Evolutionary conservation across 2,329 filamentous ascomycete species (phyloP).

Genomic region (Aspergillus luchuensis): DNA sequence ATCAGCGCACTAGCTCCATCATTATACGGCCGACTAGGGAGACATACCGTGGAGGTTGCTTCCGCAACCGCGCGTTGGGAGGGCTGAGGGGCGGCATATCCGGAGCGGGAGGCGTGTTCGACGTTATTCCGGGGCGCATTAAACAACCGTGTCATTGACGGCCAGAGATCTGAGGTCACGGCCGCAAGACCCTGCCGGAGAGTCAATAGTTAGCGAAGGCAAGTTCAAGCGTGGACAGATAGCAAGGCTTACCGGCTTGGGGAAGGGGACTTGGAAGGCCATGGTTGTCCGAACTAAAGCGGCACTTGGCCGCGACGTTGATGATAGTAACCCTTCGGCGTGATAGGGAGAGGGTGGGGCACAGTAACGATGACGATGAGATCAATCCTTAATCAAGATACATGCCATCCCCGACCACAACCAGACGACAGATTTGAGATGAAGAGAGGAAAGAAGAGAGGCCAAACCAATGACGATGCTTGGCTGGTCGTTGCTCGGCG

Average conservation of each 20-base stretch:
- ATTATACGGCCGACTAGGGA: neutral
- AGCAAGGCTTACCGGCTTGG: constrained; percentile 46
- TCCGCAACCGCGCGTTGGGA: constrained; percentile 19
- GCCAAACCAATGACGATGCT: constrained; percentile 11
- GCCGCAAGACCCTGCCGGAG: constrained; percentile 48
- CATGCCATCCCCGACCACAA: constrained; percentile 30
- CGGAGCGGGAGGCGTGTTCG: constrained; percentile 26
- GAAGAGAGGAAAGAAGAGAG: constrained; percentile 3
- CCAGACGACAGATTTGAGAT: constrained; percentile 23
- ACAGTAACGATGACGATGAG: constrained; percentile 7
- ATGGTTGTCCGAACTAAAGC: constrained; percentile 45
- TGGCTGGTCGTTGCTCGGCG: constrained; percentile 26
- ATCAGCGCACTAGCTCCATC: constrained; percentile 9
- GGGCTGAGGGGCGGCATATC: constrained; percentile 14
- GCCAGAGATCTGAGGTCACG: constrained; percentile 48
- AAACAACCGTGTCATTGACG: constrained; percentile 45
- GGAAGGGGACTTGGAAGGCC: constrained; percentile 55
- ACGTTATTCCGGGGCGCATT: constrained; percentile 39
- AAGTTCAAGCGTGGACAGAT: neutral
- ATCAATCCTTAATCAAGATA: constrained; percentile 17
- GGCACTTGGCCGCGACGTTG: constrained; percentile 41
- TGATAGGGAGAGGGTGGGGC: neutral
- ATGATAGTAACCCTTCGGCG: constrained; percentile 18
- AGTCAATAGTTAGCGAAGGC: constrained; percentile 15
- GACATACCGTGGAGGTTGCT: constrained; percentile 26